phyloP scores from a whole-genome alignment of 1,284 basidiomycete species.

The Trichosporon asahii region DNA sequence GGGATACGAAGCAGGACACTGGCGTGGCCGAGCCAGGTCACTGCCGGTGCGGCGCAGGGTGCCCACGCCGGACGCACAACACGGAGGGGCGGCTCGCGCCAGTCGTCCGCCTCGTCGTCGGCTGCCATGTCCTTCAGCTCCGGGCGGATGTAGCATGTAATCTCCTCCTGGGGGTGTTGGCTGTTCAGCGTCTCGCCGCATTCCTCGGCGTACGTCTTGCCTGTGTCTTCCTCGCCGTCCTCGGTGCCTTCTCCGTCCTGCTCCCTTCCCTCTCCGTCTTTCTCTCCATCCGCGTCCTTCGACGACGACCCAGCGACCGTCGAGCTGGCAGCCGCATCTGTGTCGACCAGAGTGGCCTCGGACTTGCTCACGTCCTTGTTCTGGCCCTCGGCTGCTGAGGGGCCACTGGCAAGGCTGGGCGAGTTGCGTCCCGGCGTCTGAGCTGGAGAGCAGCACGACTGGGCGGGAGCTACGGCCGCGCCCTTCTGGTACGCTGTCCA shows the following conservation, averaged over 20 bases:
- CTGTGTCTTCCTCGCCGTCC: conserved; percentile 14
- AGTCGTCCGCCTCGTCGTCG: conserved; percentile 45
- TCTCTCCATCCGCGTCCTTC: not conserved
- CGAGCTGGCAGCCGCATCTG: not conserved
- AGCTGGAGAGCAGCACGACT: conserved; percentile 4
- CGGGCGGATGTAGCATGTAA: conserved; percentile 34
- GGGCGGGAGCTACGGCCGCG: conserved; percentile 41
- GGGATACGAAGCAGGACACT: conserved; percentile 45
- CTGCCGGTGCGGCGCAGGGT: conserved; percentile 12
- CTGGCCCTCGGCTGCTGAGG: not conserved
- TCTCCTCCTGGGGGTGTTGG: conserved; percentile 13
- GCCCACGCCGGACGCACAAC: conserved; percentile 41
- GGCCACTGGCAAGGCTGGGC: not conserved
- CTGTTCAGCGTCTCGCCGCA: conserved; percentile 13
- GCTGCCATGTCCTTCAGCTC: conserved; percentile 32
- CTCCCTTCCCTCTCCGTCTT: not conserved
- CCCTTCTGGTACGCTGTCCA: conserved; percentile 45
- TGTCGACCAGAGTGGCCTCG: not conserved
- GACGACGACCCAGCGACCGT: not conserved
- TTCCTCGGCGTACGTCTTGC: conserved; percentile 3
- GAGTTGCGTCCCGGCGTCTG: not conserved
- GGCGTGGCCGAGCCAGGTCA: conserved; percentile 52
- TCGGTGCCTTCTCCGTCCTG: conserved; percentile 14
- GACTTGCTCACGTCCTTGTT: not conserved
- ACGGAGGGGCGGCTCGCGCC: conserved; percentile 45